These are phyloP conservation scores for Taphrina betulina DNA, from an alignment of 1,139 yeast species.

Conservation along the genomic window DNA sequence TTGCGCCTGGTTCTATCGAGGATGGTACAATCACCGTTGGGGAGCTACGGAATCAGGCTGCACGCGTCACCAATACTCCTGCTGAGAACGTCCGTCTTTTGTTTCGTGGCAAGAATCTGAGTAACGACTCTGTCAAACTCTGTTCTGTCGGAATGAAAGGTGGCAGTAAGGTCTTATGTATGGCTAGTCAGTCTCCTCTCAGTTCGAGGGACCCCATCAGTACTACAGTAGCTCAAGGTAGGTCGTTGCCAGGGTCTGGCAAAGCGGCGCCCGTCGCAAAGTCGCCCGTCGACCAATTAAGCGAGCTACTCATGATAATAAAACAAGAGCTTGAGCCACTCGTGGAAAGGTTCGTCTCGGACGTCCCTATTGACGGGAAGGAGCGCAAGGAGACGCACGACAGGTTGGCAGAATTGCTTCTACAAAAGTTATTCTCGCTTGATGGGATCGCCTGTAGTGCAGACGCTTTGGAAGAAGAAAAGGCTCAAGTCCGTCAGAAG, in stretches of 20 bases:
- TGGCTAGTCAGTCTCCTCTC: constrained; percentile 20
- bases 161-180: constrained; percentile 25
- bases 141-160: constrained; percentile 27
- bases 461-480: constrained; percentile 22
- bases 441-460: constrained; percentile 26
- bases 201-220: background rate
- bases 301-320: constrained; percentile 6
- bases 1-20: constrained; percentile 23
- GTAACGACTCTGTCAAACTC: constrained; percentile 17
- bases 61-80: constrained; percentile 26
- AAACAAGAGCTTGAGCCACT: constrained; percentile 8
- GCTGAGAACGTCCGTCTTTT: constrained; percentile 13
- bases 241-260: background rate
- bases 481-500: constrained; percentile 15
- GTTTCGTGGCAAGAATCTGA: constrained; percentile 24
- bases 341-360: constrained; percentile 4
- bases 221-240: background rate
- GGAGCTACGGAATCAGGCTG: constrained; percentile 20
- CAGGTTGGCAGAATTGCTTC: constrained; percentile 16
- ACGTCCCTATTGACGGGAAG: constrained; percentile 7
- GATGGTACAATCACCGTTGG: constrained; percentile 25
- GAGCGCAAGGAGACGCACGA: constrained; percentile 29
- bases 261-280: background rate
- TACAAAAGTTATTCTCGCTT: constrained; percentile 19
- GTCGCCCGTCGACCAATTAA: constrained; percentile 15